Base-by-base conservation (phyloP, 192 early-diverging fungal genomes). In the Umbelopsis sp. region DNA sequence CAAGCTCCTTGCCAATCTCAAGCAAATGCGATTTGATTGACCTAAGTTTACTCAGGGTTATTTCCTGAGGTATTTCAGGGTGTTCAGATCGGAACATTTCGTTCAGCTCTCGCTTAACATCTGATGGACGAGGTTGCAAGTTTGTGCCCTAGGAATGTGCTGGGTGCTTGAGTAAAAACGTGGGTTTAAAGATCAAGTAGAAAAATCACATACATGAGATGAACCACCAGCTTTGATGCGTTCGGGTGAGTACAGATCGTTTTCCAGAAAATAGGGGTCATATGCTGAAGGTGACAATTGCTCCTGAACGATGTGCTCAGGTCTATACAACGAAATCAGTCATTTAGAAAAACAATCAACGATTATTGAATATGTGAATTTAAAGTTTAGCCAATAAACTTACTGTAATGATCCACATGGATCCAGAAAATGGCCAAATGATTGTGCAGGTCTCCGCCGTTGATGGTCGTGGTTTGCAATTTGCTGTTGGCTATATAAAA, bases 41-140 rank as follows among this genome's bases (percentile, higher is more conserved):
- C 4, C 96, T 86, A 38, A 99, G 96, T 76, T 97, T 93, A 52
- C 89, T 93, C 41, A 98, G 80, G 0, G 95, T 97, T 47, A 98
- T 85, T 7, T 88, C 83, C 20, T 86, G 82, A 38, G 95, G 91
- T 44, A 97, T 86, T 20, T 90, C 87, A 4, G 93, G 93, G 71
- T 98, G 96, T 9, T 83, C 83, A 38, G 89, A 84, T 21, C 91
- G 86, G 67, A 95, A 95, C 53, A 90, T 90, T 71, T 93, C 95
- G 70, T 97, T 94, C 17, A 95, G 78, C 79, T 99, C 96, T 54
- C 91, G 85, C 41, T 93, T 95, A 65, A 94, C 82, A 53, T 99
- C 96, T 14, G 89, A 84, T 1, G 93, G 89, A 65, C 88, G 87
- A 44, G 86, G 87, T 7, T 62, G 56, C 17, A 31, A 12, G 29